These are phyloP conservation scores for Curvularia hawaiiensis DNA, from an alignment of 2,329 filamentous ascomycete genomes.

Conservation along the genomic window DNA sequence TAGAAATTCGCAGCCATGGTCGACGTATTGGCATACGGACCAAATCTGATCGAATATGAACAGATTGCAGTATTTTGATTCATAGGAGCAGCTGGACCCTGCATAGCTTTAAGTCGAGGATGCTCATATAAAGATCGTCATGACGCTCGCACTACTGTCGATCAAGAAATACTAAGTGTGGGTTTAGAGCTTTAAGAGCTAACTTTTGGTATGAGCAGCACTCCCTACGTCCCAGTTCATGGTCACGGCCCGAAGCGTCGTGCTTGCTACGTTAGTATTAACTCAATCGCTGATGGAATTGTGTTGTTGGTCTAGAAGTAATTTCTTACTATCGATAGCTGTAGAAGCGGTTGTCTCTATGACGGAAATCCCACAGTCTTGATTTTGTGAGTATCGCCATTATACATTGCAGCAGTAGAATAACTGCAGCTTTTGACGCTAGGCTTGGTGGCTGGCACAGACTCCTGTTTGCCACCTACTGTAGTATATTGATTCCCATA, in stretches of 20 bases:
- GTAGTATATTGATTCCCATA: not conserved
- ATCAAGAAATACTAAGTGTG: not conserved
- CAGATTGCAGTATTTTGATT: not conserved
- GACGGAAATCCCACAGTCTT: not conserved
- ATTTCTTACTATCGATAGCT: not conserved
- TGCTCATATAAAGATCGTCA: not conserved
- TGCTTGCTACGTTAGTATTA: not conserved
- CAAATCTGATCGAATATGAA: not conserved
- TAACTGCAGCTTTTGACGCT: not conserved
- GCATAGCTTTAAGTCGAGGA: not conserved
- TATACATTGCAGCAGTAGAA: not conserved
- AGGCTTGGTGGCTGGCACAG: not conserved
- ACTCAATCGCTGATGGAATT: not conserved
- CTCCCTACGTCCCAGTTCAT: not conserved
- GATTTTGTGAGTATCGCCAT: not conserved
- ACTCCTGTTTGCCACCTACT: not conserved
- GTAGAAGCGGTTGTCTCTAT: not conserved
- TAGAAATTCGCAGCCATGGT: not conserved
- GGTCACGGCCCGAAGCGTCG: not conserved
- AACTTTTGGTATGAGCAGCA: not conserved
- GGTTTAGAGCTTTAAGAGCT: not conserved
- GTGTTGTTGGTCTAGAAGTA: not conserved
- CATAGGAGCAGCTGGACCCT: not conserved
- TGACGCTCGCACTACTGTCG: not conserved
- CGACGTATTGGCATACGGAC: not conserved